Base-by-base conservation (phyloP, 257 asterid species). In the Solanum habrochaites region DNA sequence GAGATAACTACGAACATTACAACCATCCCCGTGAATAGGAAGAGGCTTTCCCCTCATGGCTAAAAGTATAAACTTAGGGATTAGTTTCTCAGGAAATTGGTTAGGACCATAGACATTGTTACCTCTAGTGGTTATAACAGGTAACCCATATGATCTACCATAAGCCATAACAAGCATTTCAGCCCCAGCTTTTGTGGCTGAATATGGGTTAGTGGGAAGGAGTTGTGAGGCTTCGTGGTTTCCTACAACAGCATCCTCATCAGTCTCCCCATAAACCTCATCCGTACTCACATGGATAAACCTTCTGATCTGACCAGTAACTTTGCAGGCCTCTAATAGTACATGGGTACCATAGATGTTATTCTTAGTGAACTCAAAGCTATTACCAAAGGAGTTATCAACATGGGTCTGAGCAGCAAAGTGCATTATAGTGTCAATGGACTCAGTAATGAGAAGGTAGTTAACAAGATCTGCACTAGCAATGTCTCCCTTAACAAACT, bases 131-230 rank as follows among this genome's bases (percentile, higher is more conserved):
- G 89, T 87, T 52, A 87, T 87, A 21, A 87, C 89, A 32, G 89
- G 89, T 69, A 87, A 72, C 13, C 89, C 89, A 66, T 87, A 87
- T 7, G 89, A 87, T 78, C 89, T 70, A 32, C 89, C 89, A 43
- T 87, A 87, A 71, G 89, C 89, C 89, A 87, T 87, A 72, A 87
- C 89, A 42, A 87, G 85, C 89, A 87, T 87, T 52, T 87, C 89
- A 1, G 89, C 89, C 31, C 89, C 89, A 20, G 89, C 89, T 87
- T 87, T 87, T 39, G 89, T 87, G 47, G 89, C 89, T 0, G 89
- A 87, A 87, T 87, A 87, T 29, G 89, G 89, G 85, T 87, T 87
- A 60, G 89, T 87, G 40, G 89, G 89, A 64, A 87, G 89, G 39
- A 87, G 87, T 78, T 87, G 89, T n/a, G 89, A 87, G 83, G 89